These are phyloP conservation scores for Thelonectria olida DNA, from an alignment of 2,329 filamentous ascomycete genomes.

Conservation along the genomic window DNA sequence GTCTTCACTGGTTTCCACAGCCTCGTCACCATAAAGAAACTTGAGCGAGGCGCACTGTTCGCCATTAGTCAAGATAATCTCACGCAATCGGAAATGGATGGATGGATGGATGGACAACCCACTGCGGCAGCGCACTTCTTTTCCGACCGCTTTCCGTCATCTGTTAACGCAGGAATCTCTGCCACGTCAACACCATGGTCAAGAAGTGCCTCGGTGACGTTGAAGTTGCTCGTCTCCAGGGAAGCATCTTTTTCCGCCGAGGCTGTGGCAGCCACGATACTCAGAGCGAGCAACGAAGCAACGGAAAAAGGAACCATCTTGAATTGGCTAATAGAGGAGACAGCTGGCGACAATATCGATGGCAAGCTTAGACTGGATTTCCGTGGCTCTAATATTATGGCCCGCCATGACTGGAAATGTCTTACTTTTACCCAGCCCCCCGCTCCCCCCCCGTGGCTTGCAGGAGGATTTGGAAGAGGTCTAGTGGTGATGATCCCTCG, in stretches of 20 bases:
- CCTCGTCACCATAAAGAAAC: slow-evolving; percentile 21
- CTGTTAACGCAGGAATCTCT: slow-evolving; percentile 2
- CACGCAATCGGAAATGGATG: background rate
- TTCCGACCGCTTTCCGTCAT: background rate
- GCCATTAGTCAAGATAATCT: background rate
- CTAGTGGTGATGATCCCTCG: too few species aligned
- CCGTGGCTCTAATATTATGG: too few species aligned
- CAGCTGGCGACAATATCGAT: too few species aligned
- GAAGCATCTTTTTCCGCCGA: background rate
- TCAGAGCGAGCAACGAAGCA: background rate
- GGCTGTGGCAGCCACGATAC: background rate
- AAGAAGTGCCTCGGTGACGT: slow-evolving; percentile 24
- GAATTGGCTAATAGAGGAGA: background rate
- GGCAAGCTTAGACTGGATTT: too few species aligned
- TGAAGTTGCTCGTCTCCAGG: slow-evolving; percentile 16
- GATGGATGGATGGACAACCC: too few species aligned
- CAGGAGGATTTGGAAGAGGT: too few species aligned
- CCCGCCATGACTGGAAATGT: too few species aligned
- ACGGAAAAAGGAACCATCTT: slow-evolving; percentile 9
- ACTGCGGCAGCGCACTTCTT: slow-evolving; percentile 17
- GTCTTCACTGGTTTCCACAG: slow-evolving; percentile 15
- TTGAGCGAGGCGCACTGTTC: slow-evolving; percentile 22
- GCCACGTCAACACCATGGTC: slow-evolving; percentile 18
- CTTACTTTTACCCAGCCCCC: too few species aligned
- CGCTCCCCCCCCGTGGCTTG: too few species aligned